Conservation (phyloP, 805 yeast genomes). For the Wickerhamomyces xylosicus region DNA sequence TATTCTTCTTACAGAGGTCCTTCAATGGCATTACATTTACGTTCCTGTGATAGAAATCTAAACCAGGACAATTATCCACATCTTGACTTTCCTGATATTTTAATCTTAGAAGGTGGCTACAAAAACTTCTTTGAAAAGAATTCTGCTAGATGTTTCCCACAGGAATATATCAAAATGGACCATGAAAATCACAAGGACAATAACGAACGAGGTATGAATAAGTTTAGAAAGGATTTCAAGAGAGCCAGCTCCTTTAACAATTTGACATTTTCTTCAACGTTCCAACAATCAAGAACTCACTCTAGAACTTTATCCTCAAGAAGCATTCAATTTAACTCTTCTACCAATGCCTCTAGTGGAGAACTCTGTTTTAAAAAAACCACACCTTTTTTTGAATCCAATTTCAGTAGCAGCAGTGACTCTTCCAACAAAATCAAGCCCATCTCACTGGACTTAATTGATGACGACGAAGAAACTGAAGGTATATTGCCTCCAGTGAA, state of each 20-base stretch:
- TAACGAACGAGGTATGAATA: conserved; percentile 43
- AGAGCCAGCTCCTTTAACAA: conserved; percentile 26
- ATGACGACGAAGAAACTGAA: conserved; percentile 6
- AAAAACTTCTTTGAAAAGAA: conserved; percentile 57
- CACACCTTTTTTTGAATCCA: conserved; percentile 11
- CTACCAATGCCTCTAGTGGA: conserved; percentile 13
- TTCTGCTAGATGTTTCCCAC: conserved; percentile 58
- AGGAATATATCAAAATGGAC: conserved; percentile 80
- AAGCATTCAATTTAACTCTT: conserved; percentile 1
- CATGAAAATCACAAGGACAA: conserved; percentile 40
- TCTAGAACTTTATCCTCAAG: conserved; percentile 1
- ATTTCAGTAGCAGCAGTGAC: background rate
- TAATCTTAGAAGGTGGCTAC: conserved; percentile 88
- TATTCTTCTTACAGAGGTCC: conserved; percentile 94
- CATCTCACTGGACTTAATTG: conserved; percentile 4
- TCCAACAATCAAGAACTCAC: conserved; percentile 5
- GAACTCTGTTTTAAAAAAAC: conserved; percentile 16
- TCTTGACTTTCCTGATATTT: conserved; percentile 79
- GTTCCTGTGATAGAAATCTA: conserved; percentile 70
- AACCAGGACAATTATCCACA: conserved; percentile 73
- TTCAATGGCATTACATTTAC: conserved; percentile 73
- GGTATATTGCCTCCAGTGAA: conserved; percentile 14
- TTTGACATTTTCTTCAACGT: conserved; percentile 14
- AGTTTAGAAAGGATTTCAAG: conserved; percentile 37
- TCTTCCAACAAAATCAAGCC: background rate